These are phyloP conservation scores for Durio zibethinus DNA, from an alignment of 345 rosid genomes.

Conservation along the genomic window DNA sequence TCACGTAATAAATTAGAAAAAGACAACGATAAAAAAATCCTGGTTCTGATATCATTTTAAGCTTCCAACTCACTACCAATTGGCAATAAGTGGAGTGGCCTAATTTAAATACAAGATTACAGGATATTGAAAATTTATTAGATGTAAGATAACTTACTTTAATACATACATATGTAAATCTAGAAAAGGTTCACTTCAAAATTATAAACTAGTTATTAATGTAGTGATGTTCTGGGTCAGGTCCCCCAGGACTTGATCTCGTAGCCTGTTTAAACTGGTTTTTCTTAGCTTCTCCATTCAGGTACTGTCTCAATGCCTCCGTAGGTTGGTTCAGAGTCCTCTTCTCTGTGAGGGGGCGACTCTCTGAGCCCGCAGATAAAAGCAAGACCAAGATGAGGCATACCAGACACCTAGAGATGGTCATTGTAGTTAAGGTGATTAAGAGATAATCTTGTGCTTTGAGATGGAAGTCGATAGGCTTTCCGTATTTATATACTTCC, in stretches of 20 bases:
- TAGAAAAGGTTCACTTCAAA: too few relatives aligned
- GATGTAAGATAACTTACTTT: too few relatives aligned
- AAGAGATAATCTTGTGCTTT: background rate
- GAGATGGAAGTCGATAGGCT: background rate
- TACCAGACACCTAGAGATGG: background rate
- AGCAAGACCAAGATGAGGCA: conserved; percentile 18
- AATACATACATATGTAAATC: too few relatives aligned
- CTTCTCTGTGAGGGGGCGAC: conserved; percentile 18
- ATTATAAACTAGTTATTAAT: conserved; percentile 18
- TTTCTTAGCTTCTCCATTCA: conserved; percentile 18
- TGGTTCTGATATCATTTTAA: too few relatives aligned
- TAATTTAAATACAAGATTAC: too few relatives aligned
- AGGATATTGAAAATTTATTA: too few relatives aligned
- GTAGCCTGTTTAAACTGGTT: background rate
- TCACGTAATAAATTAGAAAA: too few relatives aligned
- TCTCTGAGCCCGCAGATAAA: conserved; percentile 11
- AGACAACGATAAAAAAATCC: too few relatives aligned
- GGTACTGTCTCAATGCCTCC: conserved; percentile 13
- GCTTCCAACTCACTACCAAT: too few relatives aligned
- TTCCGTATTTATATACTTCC: background rate
- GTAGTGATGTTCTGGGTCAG: conserved; percentile 46
- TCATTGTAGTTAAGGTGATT: background rate
- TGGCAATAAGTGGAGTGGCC: too few relatives aligned
- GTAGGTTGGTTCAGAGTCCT: conserved; percentile 22
- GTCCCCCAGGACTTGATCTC: conserved; percentile 50